A percentile compares a stretch with the other conserved stretches of the same genome.
Conservation (phyloP, 306 rosid genomes). For the Medicago ruthenica region DNA sequence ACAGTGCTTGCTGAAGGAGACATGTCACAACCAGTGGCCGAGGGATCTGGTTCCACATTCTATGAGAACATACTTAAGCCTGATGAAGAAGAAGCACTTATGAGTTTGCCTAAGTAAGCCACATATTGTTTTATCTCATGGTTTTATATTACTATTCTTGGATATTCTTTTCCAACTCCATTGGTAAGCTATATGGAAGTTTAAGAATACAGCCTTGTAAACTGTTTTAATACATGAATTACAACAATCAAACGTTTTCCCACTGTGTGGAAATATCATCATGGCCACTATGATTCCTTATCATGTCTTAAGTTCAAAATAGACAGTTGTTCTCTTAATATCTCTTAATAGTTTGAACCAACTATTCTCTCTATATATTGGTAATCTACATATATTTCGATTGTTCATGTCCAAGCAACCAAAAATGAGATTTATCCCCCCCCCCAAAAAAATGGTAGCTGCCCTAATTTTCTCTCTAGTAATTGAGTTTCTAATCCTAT, state of each 20-base stretch:
- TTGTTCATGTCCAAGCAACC: neutral
- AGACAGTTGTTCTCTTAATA: neutral
- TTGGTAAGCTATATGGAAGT: conserved; percentile 16
- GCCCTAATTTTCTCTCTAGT: neutral
- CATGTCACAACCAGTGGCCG: conserved; percentile 44
- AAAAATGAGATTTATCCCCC: neutral
- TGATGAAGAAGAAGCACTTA: conserved; percentile 72
- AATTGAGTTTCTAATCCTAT: conserved; percentile 13
- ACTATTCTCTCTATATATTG: neutral
- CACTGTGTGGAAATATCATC: neutral
- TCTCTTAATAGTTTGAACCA: neutral
- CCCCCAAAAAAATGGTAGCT: neutral
- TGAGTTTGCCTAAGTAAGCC: conserved; percentile 69
- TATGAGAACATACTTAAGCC: conserved; percentile 79
- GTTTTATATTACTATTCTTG: conserved; percentile 22
- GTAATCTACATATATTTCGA: neutral
- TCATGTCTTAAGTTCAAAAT: conserved; percentile 1
- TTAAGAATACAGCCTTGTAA: conserved; percentile 28
- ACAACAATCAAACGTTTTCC: conserved; percentile 1
- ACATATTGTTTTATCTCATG: conserved; percentile 32
- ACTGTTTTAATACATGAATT: conserved; percentile 13
- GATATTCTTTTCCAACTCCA: conserved; percentile 24
- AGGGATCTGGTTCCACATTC: conserved; percentile 68
- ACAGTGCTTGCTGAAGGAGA: conserved; percentile 60
- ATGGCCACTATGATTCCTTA: neutral